Conservation (phyloP, 345 rosid species). For the Rhodomyrtus tomentosa region DNA sequence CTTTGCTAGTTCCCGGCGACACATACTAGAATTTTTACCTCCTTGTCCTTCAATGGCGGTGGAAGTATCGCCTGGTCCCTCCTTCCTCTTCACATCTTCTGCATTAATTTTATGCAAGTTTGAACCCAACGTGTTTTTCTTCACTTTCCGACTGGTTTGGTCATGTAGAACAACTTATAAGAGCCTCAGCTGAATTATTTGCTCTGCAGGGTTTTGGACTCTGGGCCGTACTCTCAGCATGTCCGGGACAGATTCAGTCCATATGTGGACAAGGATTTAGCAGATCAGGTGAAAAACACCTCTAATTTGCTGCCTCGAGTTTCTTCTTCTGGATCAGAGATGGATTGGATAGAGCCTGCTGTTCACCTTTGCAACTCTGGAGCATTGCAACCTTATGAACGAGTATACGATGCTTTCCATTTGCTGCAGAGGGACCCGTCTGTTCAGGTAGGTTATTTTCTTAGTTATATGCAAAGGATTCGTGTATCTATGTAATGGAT, state of each 20-base stretch:
- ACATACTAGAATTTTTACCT: background rate
- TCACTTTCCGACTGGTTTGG: background rate
- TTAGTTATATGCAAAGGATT: background rate
- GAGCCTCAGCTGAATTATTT: background rate
- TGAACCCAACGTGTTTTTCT: background rate
- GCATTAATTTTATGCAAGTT: background rate
- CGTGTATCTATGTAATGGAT: background rate
- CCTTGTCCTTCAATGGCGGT: background rate
- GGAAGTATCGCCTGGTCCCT: background rate
- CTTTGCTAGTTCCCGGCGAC: background rate
- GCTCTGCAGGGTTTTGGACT: constrained; percentile 39
- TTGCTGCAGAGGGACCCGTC: constrained; percentile 67
- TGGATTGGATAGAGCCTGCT: constrained; percentile 75
- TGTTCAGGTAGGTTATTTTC: constrained; percentile 44
- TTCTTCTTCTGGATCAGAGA: constrained; percentile 38
- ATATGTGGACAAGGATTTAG: constrained; percentile 16
- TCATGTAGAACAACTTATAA: background rate
- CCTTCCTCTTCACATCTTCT: background rate
- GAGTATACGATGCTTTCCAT: constrained; percentile 66
- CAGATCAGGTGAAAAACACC: constrained; percentile 6
- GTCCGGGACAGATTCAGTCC: constrained; percentile 40
- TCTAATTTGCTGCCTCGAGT: constrained; percentile 14
- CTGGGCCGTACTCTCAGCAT: constrained; percentile 20
- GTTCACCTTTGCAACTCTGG: constrained; percentile 26
- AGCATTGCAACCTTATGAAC: constrained; percentile 35